A percentile compares a stretch with the other conserved stretches of the same genome.
Evolutionary conservation across 139 green algal genomes (phyloP).

Genomic region (Closterium sp.): DNA sequence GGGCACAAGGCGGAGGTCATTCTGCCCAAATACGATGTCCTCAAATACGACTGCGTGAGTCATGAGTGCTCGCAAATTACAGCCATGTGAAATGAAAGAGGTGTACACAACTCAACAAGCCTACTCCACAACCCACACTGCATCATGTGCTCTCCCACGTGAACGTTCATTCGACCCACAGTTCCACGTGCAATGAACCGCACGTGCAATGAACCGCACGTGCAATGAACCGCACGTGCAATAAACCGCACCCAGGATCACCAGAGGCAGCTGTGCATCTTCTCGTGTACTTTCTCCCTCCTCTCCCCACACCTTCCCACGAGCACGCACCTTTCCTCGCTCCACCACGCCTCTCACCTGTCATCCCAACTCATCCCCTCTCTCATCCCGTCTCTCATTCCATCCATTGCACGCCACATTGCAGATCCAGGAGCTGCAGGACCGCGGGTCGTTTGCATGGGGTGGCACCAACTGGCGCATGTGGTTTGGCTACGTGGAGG

Average conservation of each 20-base stretch:
- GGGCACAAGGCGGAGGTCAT: slow-evolving; percentile 61
- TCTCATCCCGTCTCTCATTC: background rate
- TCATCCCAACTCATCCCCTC: background rate
- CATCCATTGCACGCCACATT: background rate
- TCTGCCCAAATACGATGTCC: slow-evolving; percentile 63
- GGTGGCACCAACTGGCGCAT: slow-evolving; percentile 57
- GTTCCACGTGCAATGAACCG: too few relatives aligned
- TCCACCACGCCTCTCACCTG: background rate
- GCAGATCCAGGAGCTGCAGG: slow-evolving; percentile 51
- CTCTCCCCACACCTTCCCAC: too few relatives aligned
- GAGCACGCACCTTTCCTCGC: background rate
- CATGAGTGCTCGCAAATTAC: background rate
- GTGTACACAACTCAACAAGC: too few relatives aligned
- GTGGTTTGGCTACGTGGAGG: slow-evolving; percentile 55
- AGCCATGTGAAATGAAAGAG: too few relatives aligned
- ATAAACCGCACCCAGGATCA: too few relatives aligned
- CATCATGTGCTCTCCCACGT: too few relatives aligned
- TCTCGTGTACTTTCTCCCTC: too few relatives aligned
- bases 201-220: too few relatives aligned
- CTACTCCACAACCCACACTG: too few relatives aligned
- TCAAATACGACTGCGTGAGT: slow-evolving; percentile 51
- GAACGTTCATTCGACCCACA: too few relatives aligned
- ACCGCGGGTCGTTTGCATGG: slow-evolving; percentile 68
- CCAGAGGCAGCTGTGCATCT: too few relatives aligned
- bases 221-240: too few relatives aligned